Percentiles rank a stretch among this genome's conserved stretches.
phyloP scores from a whole-genome alignment of 2,329 filamentous ascomycete genomes.

The Pseudodiploospora longispora region DNA sequence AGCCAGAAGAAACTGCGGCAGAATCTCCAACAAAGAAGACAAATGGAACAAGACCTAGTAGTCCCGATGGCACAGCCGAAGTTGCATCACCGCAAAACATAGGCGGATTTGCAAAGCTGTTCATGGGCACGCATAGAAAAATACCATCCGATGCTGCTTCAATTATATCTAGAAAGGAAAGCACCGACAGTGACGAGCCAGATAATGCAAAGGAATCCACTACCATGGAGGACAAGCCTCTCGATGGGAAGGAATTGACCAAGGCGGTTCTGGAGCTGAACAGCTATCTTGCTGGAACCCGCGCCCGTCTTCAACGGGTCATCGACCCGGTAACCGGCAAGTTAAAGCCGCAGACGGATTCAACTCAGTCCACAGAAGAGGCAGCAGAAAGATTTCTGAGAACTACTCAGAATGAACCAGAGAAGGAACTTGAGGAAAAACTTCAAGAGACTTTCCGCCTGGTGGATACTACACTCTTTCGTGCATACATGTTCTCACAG shows the following conservation, averaged over 20 bases:
- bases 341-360: slow-evolving; percentile 42
- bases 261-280: slow-evolving; percentile 75
- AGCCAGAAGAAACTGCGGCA: slow-evolving; percentile 32
- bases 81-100: slow-evolving; percentile 30
- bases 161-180: slow-evolving; percentile 49
- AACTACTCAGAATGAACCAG: slow-evolving; percentile 36
- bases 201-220: slow-evolving; percentile 41
- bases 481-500: slow-evolving; percentile 87
- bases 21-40: slow-evolving; percentile 23
- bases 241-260: slow-evolving; percentile 77
- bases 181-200: slow-evolving; percentile 47
- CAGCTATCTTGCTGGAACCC: slow-evolving; percentile 80
- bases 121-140: slow-evolving; percentile 40
- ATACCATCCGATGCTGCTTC: slow-evolving; percentile 48
- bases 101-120: slow-evolving; percentile 46
- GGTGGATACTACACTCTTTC: slow-evolving; percentile 90
- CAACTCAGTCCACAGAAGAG: slow-evolving; percentile 38
- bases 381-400: slow-evolving; percentile 49
- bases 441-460: slow-evolving; percentile 70
- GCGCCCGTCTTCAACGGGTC: slow-evolving; percentile 54
- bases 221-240: slow-evolving; percentile 37
- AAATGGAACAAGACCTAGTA: slow-evolving; percentile 19
- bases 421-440: slow-evolving; percentile 59
- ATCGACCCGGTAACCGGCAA: slow-evolving; percentile 56
- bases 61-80: slow-evolving; percentile 17